These are phyloP conservation scores for Trametes sp. DNA, from an alignment of 1,284 basidiomycete species.

Conservation along the genomic window DNA sequence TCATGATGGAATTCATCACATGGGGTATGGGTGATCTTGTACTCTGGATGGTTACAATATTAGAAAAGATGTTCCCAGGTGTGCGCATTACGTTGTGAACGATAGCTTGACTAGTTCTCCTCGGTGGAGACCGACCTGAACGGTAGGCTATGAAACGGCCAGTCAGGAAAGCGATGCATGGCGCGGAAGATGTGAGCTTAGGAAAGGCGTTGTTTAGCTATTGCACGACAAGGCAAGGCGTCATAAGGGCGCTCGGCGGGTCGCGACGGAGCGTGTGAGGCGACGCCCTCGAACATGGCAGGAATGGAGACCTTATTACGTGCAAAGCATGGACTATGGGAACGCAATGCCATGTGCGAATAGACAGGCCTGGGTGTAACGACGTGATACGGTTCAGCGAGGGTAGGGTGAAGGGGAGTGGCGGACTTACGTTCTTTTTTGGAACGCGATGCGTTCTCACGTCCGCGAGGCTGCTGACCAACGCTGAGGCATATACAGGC, in stretches of 20 bases:
- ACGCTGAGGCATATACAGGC: conserved; percentile 4
- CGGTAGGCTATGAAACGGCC: background rate
- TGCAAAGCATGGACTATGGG: conserved; percentile 15
- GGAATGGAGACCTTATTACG: conserved; percentile 20
- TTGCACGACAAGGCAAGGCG: background rate
- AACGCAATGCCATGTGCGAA: conserved; percentile 7
- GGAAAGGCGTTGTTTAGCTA: background rate
- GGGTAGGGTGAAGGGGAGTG: conserved; percentile 15
- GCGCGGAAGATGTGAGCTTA: no score
- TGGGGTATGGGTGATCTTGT: conserved; percentile 7
- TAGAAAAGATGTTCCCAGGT: conserved; percentile 27
- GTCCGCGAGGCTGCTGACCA: conserved; percentile 28
- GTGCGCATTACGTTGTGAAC: background rate
- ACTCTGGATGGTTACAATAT: conserved; percentile 11
- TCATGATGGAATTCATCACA: conserved; percentile 15
- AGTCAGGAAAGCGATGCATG: background rate
- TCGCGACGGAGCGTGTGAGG: conserved; percentile 24
- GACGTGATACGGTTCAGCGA: conserved; percentile 17
- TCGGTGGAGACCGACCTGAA: background rate
- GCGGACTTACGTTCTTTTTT: conserved; percentile 21
- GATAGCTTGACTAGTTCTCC: background rate
- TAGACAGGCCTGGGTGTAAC: conserved; percentile 11
- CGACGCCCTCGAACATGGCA: conserved; percentile 3
- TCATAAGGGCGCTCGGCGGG: conserved; percentile 3
- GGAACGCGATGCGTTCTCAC: conserved; percentile 23